phyloP scores from a whole-genome alignment of 345 rosid genomes.

The Eucalyptus marginata region DNA sequence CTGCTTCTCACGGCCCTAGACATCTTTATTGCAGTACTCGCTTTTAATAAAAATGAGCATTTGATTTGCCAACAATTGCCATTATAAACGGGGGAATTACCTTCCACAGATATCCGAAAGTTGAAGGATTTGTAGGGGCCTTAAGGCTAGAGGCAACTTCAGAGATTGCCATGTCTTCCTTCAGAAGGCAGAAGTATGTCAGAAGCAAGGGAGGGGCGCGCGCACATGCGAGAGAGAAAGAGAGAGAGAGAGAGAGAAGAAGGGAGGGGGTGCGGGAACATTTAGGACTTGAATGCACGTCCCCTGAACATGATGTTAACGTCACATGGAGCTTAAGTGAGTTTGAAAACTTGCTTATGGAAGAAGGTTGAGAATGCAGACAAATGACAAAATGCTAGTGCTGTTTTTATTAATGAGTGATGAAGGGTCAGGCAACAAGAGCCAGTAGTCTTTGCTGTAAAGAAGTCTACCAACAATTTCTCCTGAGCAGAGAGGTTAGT shows the following conservation, averaged over 20 bases:
- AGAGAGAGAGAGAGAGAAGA: not conserved
- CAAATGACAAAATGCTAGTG: not conserved
- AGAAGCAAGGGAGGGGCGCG: not conserved
- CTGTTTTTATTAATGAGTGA: not conserved
- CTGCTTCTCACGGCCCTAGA: not conserved
- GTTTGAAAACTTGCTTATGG: not conserved
- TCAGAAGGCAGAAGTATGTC: not conserved
- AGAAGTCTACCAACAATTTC: not conserved
- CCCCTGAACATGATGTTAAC: not conserved
- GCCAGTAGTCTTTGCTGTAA: not conserved
- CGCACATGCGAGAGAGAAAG: not conserved
- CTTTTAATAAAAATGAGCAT: not conserved
- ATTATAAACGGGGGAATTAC: not conserved
- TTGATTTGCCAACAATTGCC: not conserved
- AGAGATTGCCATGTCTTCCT: not conserved
- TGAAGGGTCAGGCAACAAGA: not conserved
- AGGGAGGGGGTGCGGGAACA: not conserved
- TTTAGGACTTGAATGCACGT: not conserved
- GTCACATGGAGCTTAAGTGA: not conserved
- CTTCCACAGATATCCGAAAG: not conserved
- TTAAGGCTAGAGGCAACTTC: not conserved
- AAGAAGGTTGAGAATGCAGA: not conserved
- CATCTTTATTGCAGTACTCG: not conserved
- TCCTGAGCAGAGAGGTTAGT: not conserved
- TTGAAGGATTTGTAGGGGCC: not conserved